These are phyloP conservation scores for Glycine latifolia DNA, from an alignment of 306 rosid genomes.

Conservation along the genomic window DNA sequence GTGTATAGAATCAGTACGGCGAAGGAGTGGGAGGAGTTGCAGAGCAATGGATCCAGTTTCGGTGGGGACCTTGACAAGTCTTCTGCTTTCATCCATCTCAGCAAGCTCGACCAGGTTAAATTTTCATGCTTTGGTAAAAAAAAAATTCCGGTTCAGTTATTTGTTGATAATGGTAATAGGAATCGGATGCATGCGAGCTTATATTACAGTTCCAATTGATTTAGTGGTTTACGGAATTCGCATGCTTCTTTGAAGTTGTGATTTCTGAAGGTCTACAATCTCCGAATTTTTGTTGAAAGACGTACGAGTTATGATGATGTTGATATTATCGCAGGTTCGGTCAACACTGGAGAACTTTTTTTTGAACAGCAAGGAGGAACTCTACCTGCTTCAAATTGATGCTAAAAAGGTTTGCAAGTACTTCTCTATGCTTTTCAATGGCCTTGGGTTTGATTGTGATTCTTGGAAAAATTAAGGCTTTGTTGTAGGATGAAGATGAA, in stretches of 20 bases:
- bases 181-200: neutral
- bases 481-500: no score
- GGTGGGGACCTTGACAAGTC: slow-evolving; percentile 78
- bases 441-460: neutral
- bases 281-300: neutral
- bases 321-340: slow-evolving; percentile 61
- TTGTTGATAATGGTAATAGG: neutral
- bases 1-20: slow-evolving; percentile 76
- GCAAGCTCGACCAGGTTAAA: slow-evolving; percentile 76
- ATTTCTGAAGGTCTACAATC: no score
- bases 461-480: slow-evolving; percentile 8
- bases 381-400: slow-evolving; percentile 85
- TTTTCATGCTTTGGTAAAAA: slow-evolving; percentile 25
- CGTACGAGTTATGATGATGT: neutral
- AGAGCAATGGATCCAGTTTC: slow-evolving; percentile 53
- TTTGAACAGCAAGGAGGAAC: slow-evolving; percentile 60
- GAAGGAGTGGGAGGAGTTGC: slow-evolving; percentile 79
- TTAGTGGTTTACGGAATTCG: neutral
- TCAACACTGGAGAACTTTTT: slow-evolving; percentile 71
- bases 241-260: no score
- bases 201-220: neutral
- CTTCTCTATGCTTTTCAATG: neutral
- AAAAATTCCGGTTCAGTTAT: neutral
- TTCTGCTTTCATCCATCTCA: slow-evolving; percentile 84
- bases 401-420: slow-evolving; percentile 64